Conservation (phyloP, 2,329 filamentous ascomycete species). For the Sporothrix humicola region DNA sequence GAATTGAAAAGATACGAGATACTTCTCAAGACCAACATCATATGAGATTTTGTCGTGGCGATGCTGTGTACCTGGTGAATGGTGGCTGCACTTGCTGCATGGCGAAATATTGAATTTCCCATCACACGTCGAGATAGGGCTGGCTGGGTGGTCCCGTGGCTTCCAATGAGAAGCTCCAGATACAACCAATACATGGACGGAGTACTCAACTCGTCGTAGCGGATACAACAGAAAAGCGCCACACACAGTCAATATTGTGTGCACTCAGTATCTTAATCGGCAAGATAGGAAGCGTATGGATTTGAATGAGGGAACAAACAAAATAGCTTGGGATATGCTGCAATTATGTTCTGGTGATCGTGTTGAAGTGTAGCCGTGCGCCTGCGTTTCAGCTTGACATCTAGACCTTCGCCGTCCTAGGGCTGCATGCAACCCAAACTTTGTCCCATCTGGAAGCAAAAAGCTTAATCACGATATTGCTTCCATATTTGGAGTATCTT, state of each 20-base stretch:
- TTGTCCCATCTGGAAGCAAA: too few species aligned
- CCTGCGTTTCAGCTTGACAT: neutral
- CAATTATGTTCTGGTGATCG: neutral
- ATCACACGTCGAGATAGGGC: neutral
- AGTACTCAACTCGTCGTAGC: neutral
- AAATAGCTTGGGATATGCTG: neutral
- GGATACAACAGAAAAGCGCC: neutral
- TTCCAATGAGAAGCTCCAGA: neutral
- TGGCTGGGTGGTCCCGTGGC: neutral
- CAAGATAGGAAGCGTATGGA: neutral
- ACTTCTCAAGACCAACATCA: too few species aligned
- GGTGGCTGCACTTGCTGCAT: neutral
- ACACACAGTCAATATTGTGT: neutral
- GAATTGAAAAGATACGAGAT: too few species aligned
- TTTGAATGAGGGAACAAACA: neutral
- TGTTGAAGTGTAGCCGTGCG: neutral
- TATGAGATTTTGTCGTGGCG: too few species aligned
- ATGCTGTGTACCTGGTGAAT: too few species aligned
- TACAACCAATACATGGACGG: neutral
- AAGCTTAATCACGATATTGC: too few species aligned
- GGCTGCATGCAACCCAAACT: neutral
- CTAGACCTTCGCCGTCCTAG: conserved; percentile 4
- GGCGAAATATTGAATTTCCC: neutral
- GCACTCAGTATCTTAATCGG: neutral
- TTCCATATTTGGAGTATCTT: too few species aligned